Percentiles rank a stretch among this genome's conserved stretches.
Evolutionary conservation across 495 filamentous ascomycete genomes (phyloP).

Genomic region (Darksidea phi): DNA sequence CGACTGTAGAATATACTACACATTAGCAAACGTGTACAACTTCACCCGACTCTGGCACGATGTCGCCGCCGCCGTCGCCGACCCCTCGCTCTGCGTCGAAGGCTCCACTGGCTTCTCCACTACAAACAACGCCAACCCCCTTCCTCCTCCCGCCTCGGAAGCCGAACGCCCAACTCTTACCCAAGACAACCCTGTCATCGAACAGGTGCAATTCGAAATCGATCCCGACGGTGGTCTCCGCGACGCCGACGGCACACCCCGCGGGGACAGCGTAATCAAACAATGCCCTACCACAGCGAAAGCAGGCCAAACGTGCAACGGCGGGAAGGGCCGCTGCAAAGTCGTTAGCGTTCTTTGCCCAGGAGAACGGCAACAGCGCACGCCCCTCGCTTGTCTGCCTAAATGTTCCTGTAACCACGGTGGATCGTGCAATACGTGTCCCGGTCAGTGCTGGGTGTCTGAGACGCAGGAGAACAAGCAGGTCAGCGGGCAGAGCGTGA

Average conservation of each 20-base stretch:
- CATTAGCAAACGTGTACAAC: slow-evolving; percentile 46
- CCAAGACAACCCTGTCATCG: slow-evolving; percentile 4
- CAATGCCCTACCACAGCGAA: no score
- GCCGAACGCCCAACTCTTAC: slow-evolving; percentile 2
- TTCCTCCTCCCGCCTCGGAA: background rate
- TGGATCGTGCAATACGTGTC: no score
- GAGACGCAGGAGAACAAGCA: no score
- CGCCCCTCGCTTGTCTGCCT: no score
- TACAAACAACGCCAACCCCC: background rate
- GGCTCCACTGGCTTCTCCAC: slow-evolving; percentile 27
- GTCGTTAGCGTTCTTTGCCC: no score
- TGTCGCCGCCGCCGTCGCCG: slow-evolving; percentile 4
- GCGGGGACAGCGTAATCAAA: no score
- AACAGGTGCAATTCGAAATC: slow-evolving; percentile 10
- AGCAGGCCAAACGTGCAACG: no score
- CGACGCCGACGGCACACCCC: background rate
- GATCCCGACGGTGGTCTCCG: slow-evolving; percentile 5
- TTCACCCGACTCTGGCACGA: slow-evolving; percentile 47
- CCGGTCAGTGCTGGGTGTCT: no score
- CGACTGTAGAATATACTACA: slow-evolving; percentile 57
- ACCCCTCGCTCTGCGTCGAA: slow-evolving; percentile 21
- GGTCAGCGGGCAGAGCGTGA: no score
- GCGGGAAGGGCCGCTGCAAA: no score
- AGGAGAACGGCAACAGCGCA: no score
- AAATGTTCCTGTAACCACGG: no score